Percentiles rank a stretch among this genome's conserved stretches.
These are phyloP conservation scores for Aspergillus diversus DNA, from an alignment of 495 filamentous ascomycete species.

Conservation along the genomic window DNA sequence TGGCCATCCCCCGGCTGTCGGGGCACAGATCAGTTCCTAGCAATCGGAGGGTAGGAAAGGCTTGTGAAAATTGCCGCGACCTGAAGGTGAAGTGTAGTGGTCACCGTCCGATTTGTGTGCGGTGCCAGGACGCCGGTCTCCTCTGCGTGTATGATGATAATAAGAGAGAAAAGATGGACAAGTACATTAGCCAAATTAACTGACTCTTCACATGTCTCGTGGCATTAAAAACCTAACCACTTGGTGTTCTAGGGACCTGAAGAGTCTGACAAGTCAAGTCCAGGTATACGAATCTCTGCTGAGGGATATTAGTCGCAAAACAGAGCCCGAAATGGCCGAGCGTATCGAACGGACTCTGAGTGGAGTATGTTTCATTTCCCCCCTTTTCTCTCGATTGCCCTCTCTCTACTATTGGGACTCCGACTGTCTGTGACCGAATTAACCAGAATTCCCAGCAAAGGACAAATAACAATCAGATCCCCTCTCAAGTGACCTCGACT, in stretches of 20 bases:
- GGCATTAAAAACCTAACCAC: slow-evolving; percentile 9
- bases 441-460: slow-evolving; percentile 4
- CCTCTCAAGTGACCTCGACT: neutral
- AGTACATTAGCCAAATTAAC: slow-evolving; percentile 36
- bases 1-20: slow-evolving; percentile 42
- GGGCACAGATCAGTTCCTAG: slow-evolving; percentile 32
- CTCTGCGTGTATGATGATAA: slow-evolving; percentile 58
- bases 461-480: slow-evolving; percentile 10
- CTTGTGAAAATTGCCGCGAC: slow-evolving; percentile 75
- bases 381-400: neutral
- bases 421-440: neutral
- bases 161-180: slow-evolving; percentile 60
- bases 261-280: slow-evolving; percentile 42
- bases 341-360: slow-evolving; percentile 39
- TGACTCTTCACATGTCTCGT: neutral
- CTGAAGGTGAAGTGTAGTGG: slow-evolving; percentile 68
- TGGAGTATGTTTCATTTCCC: slow-evolving; percentile 25
- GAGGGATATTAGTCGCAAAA: slow-evolving; percentile 36
- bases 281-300: slow-evolving; percentile 41
- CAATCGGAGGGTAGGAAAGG: slow-evolving; percentile 51
- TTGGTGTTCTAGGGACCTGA: slow-evolving; percentile 37
- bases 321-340: slow-evolving; percentile 36
- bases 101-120: slow-evolving; percentile 56
- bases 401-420: neutral
- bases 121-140: slow-evolving; percentile 55